Base-by-base conservation (phyloP, 148 eudicot genomes). In the Cornus controversa region DNA sequence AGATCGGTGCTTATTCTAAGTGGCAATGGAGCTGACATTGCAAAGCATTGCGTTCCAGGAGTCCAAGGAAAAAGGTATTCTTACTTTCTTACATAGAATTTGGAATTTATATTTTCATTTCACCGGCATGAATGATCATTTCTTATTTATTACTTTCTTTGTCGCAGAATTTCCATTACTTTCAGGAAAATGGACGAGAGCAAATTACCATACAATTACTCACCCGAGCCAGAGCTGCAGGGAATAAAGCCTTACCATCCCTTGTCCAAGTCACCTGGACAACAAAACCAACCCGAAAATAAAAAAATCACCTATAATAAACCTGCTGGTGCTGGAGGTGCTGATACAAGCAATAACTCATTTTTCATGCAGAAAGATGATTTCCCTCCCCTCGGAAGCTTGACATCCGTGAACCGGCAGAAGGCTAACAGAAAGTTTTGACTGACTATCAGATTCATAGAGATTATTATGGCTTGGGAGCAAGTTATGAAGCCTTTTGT, bases 21-120 rank as follows among this genome's bases (percentile, higher is more conserved):
- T 8, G 90, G 93, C 6, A 90, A 88, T 62, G 93, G 91, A 42
- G 93, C 93, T 34, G 93, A 88, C 67, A 66, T 88, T 6, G 88
- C 89, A 29, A 90, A 90, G 50, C 89, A 90, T 37, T 88, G 91
- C 72, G 80, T 90, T 79, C 91, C 93, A 16, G 88, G 85, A 18
- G 93, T 88, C 50, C 88, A 88, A 2, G 80, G 85, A 15, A 88
- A 78, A 83, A 86, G 90, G 92, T 87, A 75, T 25, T 20, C 3
- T 37, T 23, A n/a, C 45, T 40, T 40, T 81, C 57, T 40, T 40
- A 31, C 34, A 9, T 36, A 53, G 45, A 26, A 25, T 14, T 10
- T 0, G n/a, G 10, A n/a, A 0, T 76, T 6, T 50, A 16, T 14
- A 64, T 29, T 31, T 50, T 20, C 42, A 37, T 23, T 62, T 22